A percentile compares a stretch with the other conserved stretches of the same genome.
Conservation (phyloP, 768 basidiomycete genomes). For the Pulveroboletus frians region DNA sequence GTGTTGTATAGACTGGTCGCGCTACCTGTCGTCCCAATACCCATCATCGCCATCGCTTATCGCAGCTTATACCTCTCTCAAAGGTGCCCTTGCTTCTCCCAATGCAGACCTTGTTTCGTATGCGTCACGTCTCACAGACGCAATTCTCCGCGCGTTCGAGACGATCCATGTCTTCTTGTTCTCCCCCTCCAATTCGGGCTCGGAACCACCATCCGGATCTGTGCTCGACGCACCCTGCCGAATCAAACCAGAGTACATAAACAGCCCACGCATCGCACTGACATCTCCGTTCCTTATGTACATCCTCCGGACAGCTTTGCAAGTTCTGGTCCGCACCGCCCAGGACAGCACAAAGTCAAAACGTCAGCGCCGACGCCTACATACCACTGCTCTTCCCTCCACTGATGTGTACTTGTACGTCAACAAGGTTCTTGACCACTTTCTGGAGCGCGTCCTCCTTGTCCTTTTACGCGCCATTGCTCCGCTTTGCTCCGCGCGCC, state of each 20-base stretch:
- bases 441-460: slow-evolving; percentile 21
- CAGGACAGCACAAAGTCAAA: slow-evolving; percentile 11
- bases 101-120: slow-evolving; percentile 1
- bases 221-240: not conserved
- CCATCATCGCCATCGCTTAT: slow-evolving; percentile 23
- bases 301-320: slow-evolving; percentile 20
- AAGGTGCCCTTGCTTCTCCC: slow-evolving; percentile 11
- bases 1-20: slow-evolving; percentile 17
- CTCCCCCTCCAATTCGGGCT: not conserved
- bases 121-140: slow-evolving; percentile 16
- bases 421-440: slow-evolving; percentile 13
- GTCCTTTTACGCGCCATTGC: slow-evolving; percentile 16
- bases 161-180: slow-evolving; percentile 20
- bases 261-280: slow-evolving; percentile 17
- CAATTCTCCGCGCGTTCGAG: slow-evolving; percentile 16
- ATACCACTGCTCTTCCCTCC: not conserved
- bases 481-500: slow-evolving; percentile 18
- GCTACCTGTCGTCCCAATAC: slow-evolving; percentile 14
- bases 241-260: slow-evolving; percentile 9
- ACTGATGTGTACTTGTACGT: slow-evolving; percentile 1
- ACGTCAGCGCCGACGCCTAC: slow-evolving; percentile 6
- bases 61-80: slow-evolving; percentile 19
- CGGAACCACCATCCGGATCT: not conserved
- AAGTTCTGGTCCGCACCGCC: slow-evolving; percentile 6
- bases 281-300: slow-evolving; percentile 22